Percentiles rank a stretch among this genome's conserved stretches.
These are phyloP conservation scores for Aspergillus sp. DNA, from an alignment of 2,329 filamentous ascomycete genomes.

Conservation along the genomic window DNA sequence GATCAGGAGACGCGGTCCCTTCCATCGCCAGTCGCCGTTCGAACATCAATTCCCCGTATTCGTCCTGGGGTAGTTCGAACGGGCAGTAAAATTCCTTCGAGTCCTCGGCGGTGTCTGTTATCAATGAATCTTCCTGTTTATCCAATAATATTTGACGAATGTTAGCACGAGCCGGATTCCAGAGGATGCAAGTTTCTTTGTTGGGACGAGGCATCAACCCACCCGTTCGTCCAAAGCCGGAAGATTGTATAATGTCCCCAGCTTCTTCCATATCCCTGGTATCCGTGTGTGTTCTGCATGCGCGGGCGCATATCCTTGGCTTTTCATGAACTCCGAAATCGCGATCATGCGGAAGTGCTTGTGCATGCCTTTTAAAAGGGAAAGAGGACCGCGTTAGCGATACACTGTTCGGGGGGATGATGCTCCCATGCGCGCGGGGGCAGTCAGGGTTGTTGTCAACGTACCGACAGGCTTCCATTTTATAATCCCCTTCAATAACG, in stretches of 20 bases:
- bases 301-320: conserved; percentile 72
- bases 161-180: background rate
- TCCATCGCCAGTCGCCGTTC: conserved; percentile 47
- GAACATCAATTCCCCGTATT: conserved; percentile 53
- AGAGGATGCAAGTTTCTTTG: background rate
- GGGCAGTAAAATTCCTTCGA: conserved; percentile 63
- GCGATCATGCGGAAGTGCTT: conserved; percentile 92
- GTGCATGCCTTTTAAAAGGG: conserved; percentile 65
- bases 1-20: conserved; percentile 44
- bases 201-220: conserved; percentile 37
- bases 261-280: conserved; percentile 87
- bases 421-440: too few relatives aligned
- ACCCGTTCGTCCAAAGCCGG: conserved; percentile 83
- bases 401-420: background rate
- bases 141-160: conserved; percentile 20
- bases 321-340: conserved; percentile 76
- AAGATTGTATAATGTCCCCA: conserved; percentile 80
- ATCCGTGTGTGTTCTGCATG: conserved; percentile 77
- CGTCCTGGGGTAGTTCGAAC: conserved; percentile 62
- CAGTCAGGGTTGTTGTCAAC: too few relatives aligned
- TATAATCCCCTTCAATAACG: conserved; percentile 89
- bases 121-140: conserved; percentile 55
- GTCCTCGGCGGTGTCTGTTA: conserved; percentile 60
- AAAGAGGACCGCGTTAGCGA: conserved; percentile 13
- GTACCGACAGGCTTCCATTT: conserved; percentile 81